phyloP scores from a whole-genome alignment of 306 rosid species.

The Carpinus fangiana region DNA sequence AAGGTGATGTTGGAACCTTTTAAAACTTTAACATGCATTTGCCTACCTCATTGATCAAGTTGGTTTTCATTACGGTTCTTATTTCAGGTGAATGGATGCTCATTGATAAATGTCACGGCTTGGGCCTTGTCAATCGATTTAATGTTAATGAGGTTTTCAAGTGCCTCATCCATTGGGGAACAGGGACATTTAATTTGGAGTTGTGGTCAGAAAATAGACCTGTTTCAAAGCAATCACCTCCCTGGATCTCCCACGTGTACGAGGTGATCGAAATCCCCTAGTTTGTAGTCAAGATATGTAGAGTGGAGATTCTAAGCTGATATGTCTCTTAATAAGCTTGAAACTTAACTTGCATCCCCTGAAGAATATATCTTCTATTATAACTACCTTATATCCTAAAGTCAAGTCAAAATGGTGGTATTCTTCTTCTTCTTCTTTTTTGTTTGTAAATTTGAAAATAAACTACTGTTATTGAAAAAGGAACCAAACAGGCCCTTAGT shows the following conservation, averaged over 20 bases:
- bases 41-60: conserved; percentile 1
- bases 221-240: conserved; percentile 73
- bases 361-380: too few relatives aligned
- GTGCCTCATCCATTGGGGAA: conserved; percentile 80
- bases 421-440: too few relatives aligned
- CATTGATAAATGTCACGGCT: conserved; percentile 62
- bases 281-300: background rate
- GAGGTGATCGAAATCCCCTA: conserved; percentile 53
- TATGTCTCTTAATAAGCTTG: too few relatives aligned
- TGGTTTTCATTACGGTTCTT: conserved; percentile 16
- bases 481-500: too few relatives aligned
- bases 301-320: too few relatives aligned
- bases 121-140: conserved; percentile 75
- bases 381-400: too few relatives aligned
- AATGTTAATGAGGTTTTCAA: conserved; percentile 61
- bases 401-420: too few relatives aligned
- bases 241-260: conserved; percentile 62
- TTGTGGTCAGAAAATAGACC: conserved; percentile 83
- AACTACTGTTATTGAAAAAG: too few relatives aligned
- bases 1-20: background rate
- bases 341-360: too few relatives aligned
- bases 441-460: too few relatives aligned
- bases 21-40: background rate
- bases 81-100: conserved; percentile 89
- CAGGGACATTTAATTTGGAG: conserved; percentile 83